A percentile compares a stretch with the other conserved stretches of the same genome.
phyloP scores from a whole-genome alignment of 2,329 filamentous ascomycete species.

The Fusarium ramigenum region DNA sequence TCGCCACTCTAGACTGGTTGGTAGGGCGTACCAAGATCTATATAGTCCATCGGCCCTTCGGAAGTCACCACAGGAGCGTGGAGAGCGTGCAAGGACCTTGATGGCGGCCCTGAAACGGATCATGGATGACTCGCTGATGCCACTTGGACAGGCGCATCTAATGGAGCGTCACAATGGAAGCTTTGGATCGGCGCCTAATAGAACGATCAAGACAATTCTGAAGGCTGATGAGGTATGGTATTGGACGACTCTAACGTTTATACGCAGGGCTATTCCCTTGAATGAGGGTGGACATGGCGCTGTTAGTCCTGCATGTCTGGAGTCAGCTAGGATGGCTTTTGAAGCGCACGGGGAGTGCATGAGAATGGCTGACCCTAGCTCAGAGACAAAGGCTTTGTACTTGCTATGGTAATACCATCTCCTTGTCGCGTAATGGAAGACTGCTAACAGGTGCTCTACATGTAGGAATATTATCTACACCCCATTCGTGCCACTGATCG shows the following conservation, averaged over 20 bases:
- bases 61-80: background rate
- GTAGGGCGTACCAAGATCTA: background rate
- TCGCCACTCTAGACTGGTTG: background rate
- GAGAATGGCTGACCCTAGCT: background rate
- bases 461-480: background rate
- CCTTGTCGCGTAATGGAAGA: too few species aligned
- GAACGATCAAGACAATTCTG: background rate
- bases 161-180: background rate
- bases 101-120: background rate
- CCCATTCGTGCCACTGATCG: background rate
- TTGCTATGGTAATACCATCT: background rate
- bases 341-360: background rate
- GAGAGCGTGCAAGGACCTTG: background rate
- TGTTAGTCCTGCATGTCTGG: background rate
- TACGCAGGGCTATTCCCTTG: rapidly evolving
- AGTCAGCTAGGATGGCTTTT: background rate
- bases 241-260: background rate
- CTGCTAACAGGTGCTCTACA: background rate
- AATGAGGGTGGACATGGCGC: background rate
- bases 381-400: background rate
- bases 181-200: background rate
- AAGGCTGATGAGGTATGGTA: background rate
- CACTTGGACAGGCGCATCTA: background rate
- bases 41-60: background rate
- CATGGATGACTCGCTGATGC: background rate